phyloP scores from a whole-genome alignment of 441 rosid genomes.

The Pelargonium australe region DNA sequence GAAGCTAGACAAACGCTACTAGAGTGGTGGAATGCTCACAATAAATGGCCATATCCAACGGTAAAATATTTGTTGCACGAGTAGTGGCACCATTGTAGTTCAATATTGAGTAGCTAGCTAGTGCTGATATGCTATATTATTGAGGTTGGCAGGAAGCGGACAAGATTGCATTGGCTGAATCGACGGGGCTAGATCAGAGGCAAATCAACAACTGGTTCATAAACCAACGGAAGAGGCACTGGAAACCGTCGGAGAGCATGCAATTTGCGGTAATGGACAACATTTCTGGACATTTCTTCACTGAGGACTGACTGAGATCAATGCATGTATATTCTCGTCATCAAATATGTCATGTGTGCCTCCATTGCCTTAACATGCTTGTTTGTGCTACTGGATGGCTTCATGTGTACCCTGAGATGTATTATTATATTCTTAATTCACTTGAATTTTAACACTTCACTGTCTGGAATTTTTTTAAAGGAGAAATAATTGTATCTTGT shows the following conservation, averaged over 20 bases:
- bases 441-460: conserved; percentile 1
- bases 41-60: conserved; percentile 72
- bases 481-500: conserved; percentile 23
- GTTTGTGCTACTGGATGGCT: neutral
- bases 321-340: conserved; percentile 13
- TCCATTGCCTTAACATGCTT: neutral
- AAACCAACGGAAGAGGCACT: conserved; percentile 89
- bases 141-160: conserved; percentile 58
- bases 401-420: conserved; percentile 10
- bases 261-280: conserved; percentile 49
- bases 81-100: neutral
- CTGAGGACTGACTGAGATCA: conserved; percentile 43
- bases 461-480: neutral
- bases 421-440: conserved; percentile 21
- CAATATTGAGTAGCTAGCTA: neutral
- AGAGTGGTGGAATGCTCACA: conserved; percentile 57
- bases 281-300: conserved; percentile 48
- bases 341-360: neutral
- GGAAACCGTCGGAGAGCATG: conserved; percentile 89
- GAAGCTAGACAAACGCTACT: conserved; percentile 58
- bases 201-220: conserved; percentile 97
- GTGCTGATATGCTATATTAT: neutral
- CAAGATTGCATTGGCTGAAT: conserved; percentile 63
- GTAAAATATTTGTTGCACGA: conserved; percentile 22
- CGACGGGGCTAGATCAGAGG: conserved; percentile 86